Evolutionary conservation across 1,284 basidiomycete species (phyloP).

Genomic region (Paramarasmius palmivorus): DNA sequence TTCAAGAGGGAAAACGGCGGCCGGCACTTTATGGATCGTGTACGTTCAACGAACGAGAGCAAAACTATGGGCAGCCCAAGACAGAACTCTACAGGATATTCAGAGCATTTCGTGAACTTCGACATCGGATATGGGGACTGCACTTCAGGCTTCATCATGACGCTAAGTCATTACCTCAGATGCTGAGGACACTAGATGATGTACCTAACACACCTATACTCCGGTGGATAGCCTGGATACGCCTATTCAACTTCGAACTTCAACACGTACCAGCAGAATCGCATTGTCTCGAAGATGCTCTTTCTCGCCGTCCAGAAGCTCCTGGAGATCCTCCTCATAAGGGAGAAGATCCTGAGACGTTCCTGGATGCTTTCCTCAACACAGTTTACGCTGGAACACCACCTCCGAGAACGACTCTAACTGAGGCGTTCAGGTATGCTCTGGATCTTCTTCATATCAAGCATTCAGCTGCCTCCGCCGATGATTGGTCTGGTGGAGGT

Average conservation of each 20-base stretch:
- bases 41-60: constrained; percentile 31
- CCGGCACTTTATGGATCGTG: constrained; percentile 32
- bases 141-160: constrained; percentile 35
- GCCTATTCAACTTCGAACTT: constrained; percentile 31
- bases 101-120: constrained; percentile 29
- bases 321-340: constrained; percentile 18
- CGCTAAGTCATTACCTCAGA: constrained; percentile 33
- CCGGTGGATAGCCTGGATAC: constrained; percentile 32
- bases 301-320: constrained; percentile 22
- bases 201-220: constrained; percentile 34
- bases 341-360: constrained; percentile 20
- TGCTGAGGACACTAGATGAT: constrained; percentile 33
- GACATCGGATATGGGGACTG: constrained; percentile 30
- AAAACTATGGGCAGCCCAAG: constrained; percentile 37
- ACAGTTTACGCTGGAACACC: too few relatives aligned
- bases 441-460: too few relatives aligned
- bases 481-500: too few relatives aligned
- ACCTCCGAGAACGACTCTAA: too few relatives aligned
- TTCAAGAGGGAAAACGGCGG: constrained; percentile 17
- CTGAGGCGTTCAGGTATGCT: too few relatives aligned
- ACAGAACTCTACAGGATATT: constrained; percentile 36
- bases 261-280: constrained; percentile 29
- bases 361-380: constrained; percentile 15
- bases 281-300: constrained; percentile 28
- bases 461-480: too few relatives aligned